Conservation (phyloP, 2,329 filamentous ascomycete genomes). For the Ceratocystis albifundus region DNA sequence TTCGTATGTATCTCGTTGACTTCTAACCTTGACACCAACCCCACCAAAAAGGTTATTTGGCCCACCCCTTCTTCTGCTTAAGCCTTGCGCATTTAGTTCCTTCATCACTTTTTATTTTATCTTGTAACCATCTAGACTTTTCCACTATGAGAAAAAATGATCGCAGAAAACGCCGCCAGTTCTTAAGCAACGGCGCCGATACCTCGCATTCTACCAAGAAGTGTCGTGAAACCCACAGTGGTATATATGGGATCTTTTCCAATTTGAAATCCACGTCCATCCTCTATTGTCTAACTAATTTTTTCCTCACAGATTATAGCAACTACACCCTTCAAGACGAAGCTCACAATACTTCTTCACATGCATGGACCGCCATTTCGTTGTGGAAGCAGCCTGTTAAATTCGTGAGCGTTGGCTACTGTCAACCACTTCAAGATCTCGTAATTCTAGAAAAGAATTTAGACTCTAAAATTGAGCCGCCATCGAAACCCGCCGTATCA, state of each 20-base stretch:
- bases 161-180: neutral
- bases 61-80: neutral
- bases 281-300: neutral
- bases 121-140: neutral
- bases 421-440: constrained; percentile 38
- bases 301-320: neutral
- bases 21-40: neutral
- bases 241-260: neutral
- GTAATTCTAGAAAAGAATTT: neutral
- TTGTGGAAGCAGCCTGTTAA: constrained; percentile 40
- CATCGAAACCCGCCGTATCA: neutral
- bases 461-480: constrained; percentile 1
- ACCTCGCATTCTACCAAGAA: neutral
- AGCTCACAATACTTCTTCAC: constrained; percentile 24
- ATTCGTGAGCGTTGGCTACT: constrained; percentile 44
- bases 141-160: neutral
- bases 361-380: constrained; percentile 31
- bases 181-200: neutral
- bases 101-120: neutral
- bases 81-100: neutral
- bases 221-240: neutral
- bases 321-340: neutral
- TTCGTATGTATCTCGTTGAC: neutral
- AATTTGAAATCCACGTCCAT: neutral
- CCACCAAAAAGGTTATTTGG: neutral